phyloP scores from a whole-genome alignment of 73 alveolate species.

The Paramecium sexaurelia region DNA sequence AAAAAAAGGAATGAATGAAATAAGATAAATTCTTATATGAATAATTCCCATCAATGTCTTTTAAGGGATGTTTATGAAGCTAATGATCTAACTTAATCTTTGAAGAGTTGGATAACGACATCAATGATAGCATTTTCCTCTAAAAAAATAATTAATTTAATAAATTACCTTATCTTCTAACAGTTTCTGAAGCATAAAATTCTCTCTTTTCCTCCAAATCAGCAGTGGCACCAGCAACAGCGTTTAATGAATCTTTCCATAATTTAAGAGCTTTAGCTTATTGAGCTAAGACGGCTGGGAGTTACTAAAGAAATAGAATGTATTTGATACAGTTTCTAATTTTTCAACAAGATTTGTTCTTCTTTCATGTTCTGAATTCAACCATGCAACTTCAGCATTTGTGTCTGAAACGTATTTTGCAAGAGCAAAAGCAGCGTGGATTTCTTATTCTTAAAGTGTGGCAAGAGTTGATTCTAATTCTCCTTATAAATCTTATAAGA shows the following conservation, averaged over 20 bases:
- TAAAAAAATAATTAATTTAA: not conserved
- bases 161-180: slow-evolving; percentile 18
- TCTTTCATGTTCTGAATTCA: slow-evolving; percentile 38
- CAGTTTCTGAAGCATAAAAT: slow-evolving; percentile 57
- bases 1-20: not conserved
- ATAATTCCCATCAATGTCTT: slow-evolving; percentile 47
- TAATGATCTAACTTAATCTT: slow-evolving; percentile 56
- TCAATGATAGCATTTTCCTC: slow-evolving; percentile 62
- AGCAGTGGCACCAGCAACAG: slow-evolving; percentile 62
- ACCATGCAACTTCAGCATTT: slow-evolving; percentile 56
- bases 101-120: slow-evolving; percentile 51
- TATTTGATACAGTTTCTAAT: slow-evolving; percentile 33
- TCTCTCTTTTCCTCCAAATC: slow-evolving; percentile 61
- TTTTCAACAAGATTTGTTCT: slow-evolving; percentile 21
- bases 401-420: slow-evolving; percentile 57
- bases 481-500: slow-evolving; percentile 34
- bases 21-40: slow-evolving; percentile 8
- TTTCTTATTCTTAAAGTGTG: slow-evolving; percentile 54
- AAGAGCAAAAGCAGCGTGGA: slow-evolving; percentile 51
- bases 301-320: not conserved
- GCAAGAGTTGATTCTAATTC: slow-evolving; percentile 50
- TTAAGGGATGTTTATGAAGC: slow-evolving; percentile 63
- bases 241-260: slow-evolving; percentile 50
- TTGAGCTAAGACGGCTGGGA: slow-evolving; percentile 50
- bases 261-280: slow-evolving; percentile 54